phyloP scores from a whole-genome alignment of 345 rosid genomes.

The Citrus australasica region DNA sequence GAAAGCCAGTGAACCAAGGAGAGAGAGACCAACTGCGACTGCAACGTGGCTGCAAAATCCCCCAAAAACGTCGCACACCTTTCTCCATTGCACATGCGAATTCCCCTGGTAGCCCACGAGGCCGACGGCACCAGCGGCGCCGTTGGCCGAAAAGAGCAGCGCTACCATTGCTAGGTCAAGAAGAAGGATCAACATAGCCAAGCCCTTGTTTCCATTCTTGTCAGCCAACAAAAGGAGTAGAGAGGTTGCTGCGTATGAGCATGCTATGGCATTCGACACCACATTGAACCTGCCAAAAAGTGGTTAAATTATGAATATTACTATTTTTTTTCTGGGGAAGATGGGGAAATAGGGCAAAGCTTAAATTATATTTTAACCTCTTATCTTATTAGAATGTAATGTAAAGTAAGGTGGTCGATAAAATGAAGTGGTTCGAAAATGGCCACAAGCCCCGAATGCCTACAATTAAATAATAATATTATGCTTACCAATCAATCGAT shows the following conservation, averaged over 20 bases:
- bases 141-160: slow-evolving; percentile 49
- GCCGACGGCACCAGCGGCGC: slow-evolving; percentile 59
- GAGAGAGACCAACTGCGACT: slow-evolving; percentile 30
- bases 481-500: too few relatives aligned
- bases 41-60: slow-evolving; percentile 50
- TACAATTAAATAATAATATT: too few relatives aligned
- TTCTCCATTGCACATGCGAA: slow-evolving; percentile 56
- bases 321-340: too few relatives aligned
- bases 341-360: too few relatives aligned
- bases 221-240: slow-evolving; percentile 23
- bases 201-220: slow-evolving; percentile 28
- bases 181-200: slow-evolving; percentile 17
- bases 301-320: background rate
- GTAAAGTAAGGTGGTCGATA: too few relatives aligned
- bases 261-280: slow-evolving; percentile 52
- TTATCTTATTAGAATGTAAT: too few relatives aligned
- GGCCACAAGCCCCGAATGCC: too few relatives aligned
- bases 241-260: slow-evolving; percentile 50
- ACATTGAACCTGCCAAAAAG: slow-evolving; percentile 42
- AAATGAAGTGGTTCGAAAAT: too few relatives aligned
- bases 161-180: slow-evolving; percentile 53
- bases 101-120: slow-evolving; percentile 58
- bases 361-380: too few relatives aligned
- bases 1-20: slow-evolving; percentile 41
- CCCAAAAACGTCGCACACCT: slow-evolving; percentile 56